Percentiles rank a stretch among this genome's conserved stretches.
Evolutionary conservation across 129 eudicot genomes (phyloP).

Genomic region (Artemisia argyi): DNA sequence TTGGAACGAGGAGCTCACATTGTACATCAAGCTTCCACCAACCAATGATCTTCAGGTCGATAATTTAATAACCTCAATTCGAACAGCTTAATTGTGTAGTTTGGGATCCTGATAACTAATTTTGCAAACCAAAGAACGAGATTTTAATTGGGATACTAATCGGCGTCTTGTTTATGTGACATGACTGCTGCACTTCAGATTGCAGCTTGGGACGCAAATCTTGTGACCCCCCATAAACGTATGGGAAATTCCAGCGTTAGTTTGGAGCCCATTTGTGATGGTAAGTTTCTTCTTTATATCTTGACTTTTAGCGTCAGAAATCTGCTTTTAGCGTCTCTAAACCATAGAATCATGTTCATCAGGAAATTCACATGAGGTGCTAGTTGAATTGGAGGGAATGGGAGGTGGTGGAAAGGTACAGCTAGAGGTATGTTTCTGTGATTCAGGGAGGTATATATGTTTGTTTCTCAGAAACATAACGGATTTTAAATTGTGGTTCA

Average conservation of each 20-base stretch:
- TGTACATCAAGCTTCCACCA: slow-evolving; percentile 74
- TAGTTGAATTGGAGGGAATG: slow-evolving; percentile 96
- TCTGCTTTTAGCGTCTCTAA: too few relatives aligned
- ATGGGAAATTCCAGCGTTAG: slow-evolving; percentile 82
- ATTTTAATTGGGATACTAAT: too few relatives aligned
- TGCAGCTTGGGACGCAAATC: slow-evolving; percentile 99
- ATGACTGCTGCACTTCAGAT: slow-evolving; percentile 44
- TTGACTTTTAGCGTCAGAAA: too few relatives aligned
- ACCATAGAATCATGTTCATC: slow-evolving; percentile 10
- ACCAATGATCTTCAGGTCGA: slow-evolving; percentile 66
- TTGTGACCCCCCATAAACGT: slow-evolving; percentile 91
- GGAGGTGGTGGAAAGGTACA: slow-evolving; percentile 99
- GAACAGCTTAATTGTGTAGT: neutral
- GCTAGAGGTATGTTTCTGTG: slow-evolving; percentile 66
- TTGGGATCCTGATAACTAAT: slow-evolving; percentile 6
- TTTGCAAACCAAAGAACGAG: neutral
- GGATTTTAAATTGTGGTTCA: slow-evolving; percentile 29
- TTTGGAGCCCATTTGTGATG: slow-evolving; percentile 79
- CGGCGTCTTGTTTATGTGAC: slow-evolving; percentile 6
- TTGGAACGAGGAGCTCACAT: slow-evolving; percentile 85
- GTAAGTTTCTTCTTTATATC: slow-evolving; percentile 39
- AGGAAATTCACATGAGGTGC: slow-evolving; percentile 82
- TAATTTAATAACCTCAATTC: neutral
- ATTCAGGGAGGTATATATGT: neutral
- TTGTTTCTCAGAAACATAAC: too few relatives aligned